Evolutionary conservation across 345 rosid genomes (phyloP).

Genomic region (Psidium guajava): DNA sequence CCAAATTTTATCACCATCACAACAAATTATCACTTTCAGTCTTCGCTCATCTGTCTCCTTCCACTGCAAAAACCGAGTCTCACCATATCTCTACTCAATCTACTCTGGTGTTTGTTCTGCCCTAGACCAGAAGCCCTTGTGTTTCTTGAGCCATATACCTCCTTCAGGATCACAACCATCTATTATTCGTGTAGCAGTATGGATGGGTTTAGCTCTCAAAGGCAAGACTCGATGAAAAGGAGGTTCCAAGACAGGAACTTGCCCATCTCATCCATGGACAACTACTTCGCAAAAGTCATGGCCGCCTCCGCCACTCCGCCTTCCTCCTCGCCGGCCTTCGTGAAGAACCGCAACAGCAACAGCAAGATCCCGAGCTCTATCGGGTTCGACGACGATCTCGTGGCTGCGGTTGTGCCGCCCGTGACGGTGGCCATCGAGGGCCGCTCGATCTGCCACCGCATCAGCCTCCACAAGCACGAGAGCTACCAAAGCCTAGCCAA

Average conservation of each 20-base stretch:
- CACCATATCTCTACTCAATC: not conserved
- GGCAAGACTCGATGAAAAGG: slow-evolving; percentile 37
- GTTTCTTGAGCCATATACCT: not conserved
- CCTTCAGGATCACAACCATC: not conserved
- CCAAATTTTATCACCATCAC: not conserved
- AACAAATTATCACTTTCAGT: not conserved
- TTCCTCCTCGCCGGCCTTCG: slow-evolving; percentile 19
- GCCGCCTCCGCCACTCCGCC: not conserved
- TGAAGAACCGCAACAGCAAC: slow-evolving; percentile 10
- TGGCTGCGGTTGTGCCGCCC: slow-evolving; percentile 58
- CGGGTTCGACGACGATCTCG: slow-evolving; percentile 42
- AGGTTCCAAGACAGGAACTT: slow-evolving; percentile 29
- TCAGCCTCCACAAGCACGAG: slow-evolving; percentile 63
- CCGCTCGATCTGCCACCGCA: slow-evolving; percentile 82
- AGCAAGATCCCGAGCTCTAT: slow-evolving; percentile 19
- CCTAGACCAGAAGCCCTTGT: not conserved
- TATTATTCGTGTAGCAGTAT: not conserved
- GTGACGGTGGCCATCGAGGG: slow-evolving; percentile 86
- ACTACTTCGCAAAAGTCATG: slow-evolving; percentile 4
- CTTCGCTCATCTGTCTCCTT: not conserved
- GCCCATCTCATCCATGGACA: slow-evolving; percentile 3
- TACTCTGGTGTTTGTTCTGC: not conserved
- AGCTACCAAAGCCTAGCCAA: slow-evolving; percentile 74
- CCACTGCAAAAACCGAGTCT: not conserved
- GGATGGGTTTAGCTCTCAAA: slow-evolving; percentile 38